Percentiles rank a stretch among this genome's conserved stretches.
These are phyloP conservation scores for Schizothecium vesticola DNA, from an alignment of 495 filamentous ascomycete genomes.

Conservation along the genomic window DNA sequence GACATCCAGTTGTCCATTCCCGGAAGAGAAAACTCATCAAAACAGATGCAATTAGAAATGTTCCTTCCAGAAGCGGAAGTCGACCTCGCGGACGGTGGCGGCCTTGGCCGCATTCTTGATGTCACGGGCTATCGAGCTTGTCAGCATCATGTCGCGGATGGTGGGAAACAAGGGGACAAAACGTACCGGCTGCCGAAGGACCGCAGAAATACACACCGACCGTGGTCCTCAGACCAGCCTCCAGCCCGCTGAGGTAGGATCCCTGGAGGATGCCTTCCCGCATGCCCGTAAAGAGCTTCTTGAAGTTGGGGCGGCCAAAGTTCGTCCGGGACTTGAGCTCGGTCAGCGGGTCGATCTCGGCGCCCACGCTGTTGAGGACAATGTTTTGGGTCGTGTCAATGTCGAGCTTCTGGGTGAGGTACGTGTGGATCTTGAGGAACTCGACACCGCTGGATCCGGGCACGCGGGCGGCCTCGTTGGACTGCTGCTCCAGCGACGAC, in stretches of 20 bases:
- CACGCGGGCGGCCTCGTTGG: constrained; percentile 25
- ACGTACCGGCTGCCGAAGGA: constrained; percentile 46
- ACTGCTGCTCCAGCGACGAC: constrained; percentile 85
- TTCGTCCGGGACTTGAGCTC: constrained; percentile 87
- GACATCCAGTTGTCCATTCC: not conserved
- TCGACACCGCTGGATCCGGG: constrained; percentile 63
- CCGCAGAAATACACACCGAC: constrained; percentile 99
- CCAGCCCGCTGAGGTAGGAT: constrained; percentile 77
- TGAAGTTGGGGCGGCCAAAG: constrained; percentile 92
- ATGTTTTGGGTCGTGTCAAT: constrained; percentile 92
- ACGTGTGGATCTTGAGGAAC: constrained; percentile 97
- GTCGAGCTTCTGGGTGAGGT: constrained; percentile 90
- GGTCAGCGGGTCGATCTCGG: constrained; percentile 81
- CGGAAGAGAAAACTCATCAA: not conserved
- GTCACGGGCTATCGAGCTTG: constrained; percentile 32
- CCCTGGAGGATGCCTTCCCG: constrained; percentile 78
- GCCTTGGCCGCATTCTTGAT: constrained; percentile 74
- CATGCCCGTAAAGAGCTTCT: constrained; percentile 75
- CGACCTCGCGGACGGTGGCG: constrained; percentile 48
- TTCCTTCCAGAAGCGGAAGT: constrained; percentile 99
- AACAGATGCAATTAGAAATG: constrained; percentile 41
- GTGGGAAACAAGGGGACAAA: not conserved
- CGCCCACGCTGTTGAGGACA: constrained; percentile 89
- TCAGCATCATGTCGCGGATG: not conserved
- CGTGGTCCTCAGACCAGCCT: constrained; percentile 66